Evolutionary conservation across 805 yeast genomes (phyloP).

Genomic region (Saccharomycopsis sp.): DNA sequence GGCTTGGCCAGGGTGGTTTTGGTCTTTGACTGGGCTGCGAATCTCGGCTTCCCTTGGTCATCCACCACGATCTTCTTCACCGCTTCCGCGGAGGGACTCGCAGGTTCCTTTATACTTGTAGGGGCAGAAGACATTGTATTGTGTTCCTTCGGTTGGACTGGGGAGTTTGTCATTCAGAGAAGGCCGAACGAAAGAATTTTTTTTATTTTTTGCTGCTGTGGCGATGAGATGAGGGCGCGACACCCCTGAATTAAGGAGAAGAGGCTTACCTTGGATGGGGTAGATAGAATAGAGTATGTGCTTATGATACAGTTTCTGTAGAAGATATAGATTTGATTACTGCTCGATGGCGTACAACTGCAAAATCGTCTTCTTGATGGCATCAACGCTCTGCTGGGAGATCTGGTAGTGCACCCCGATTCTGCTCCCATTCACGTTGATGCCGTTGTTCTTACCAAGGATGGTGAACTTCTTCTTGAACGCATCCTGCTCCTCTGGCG

Average conservation of each 20-base stretch:
- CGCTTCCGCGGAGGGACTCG: too few species aligned
- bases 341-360: slow-evolving; percentile 33
- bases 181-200: neutral
- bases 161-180: neutral
- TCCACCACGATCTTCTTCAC: slow-evolving; percentile 46
- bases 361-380: slow-evolving; percentile 45
- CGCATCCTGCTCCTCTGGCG: slow-evolving; percentile 14
- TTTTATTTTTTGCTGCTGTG: neutral
- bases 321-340: neutral
- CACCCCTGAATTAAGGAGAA: too few species aligned
- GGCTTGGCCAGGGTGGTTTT: slow-evolving; percentile 48
- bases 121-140: slow-evolving; percentile 28
- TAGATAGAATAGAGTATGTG: too few species aligned
- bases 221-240: slow-evolving; percentile 1
- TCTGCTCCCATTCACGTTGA: slow-evolving; percentile 64
- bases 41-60: slow-evolving; percentile 82
- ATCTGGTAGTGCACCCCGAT: slow-evolving; percentile 74
- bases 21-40: slow-evolving; percentile 52
- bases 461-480: slow-evolving; percentile 40
- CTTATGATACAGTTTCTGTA: too few species aligned
- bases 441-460: slow-evolving; percentile 48
- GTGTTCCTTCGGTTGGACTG: neutral
- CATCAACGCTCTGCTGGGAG: slow-evolving; percentile 44
- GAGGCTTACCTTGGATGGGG: too few species aligned
- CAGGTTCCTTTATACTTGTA: slow-evolving; percentile 42